phyloP scores from a whole-genome alignment of 176 grass and related monocot species.

The Juncus inflexus region DNA sequence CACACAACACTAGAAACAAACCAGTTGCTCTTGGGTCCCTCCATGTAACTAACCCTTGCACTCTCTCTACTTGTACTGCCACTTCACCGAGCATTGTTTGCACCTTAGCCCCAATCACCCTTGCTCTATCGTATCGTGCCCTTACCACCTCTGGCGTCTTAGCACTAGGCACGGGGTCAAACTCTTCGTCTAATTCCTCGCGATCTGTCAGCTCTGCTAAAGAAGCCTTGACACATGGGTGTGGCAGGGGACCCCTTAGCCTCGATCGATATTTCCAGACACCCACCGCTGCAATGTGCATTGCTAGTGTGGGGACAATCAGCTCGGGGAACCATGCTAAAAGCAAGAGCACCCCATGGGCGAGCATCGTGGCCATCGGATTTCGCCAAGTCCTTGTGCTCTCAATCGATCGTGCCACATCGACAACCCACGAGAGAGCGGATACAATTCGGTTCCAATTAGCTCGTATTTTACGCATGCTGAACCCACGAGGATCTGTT shows the following conservation, averaged over 20 bases:
- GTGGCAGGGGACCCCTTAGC: slow-evolving; percentile 32
- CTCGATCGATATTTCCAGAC: slow-evolving; percentile 55
- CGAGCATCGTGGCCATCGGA: slow-evolving; percentile 50
- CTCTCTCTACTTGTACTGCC: slow-evolving; percentile 72
- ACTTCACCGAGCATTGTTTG: slow-evolving; percentile 83
- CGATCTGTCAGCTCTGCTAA: slow-evolving; percentile 58
- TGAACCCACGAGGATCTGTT: slow-evolving; percentile 68
- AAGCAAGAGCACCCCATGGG: slow-evolving; percentile 65
- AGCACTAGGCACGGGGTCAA: slow-evolving; percentile 62
- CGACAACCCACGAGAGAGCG: slow-evolving; percentile 56
- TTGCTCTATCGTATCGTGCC: slow-evolving; percentile 52
- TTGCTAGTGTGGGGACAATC: slow-evolving; percentile 47
- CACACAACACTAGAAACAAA: slow-evolving; percentile 69
- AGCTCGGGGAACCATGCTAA: slow-evolving; percentile 90
- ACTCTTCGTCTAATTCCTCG: slow-evolving; percentile 94
- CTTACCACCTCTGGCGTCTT: slow-evolving; percentile 55
- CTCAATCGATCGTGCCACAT: slow-evolving; percentile 54
- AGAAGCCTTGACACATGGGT: slow-evolving; percentile 65
- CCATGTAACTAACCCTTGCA: slow-evolving; percentile 90
- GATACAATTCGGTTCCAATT: slow-evolving; percentile 66
- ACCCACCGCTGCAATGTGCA: slow-evolving; percentile 48
- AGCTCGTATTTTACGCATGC: slow-evolving; percentile 88
- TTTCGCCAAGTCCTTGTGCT: slow-evolving; percentile 66
- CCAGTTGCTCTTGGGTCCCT: slow-evolving; percentile 72
- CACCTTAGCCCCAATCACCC: slow-evolving; percentile 60